These are phyloP conservation scores for Akanthomyces lecanii DNA, from an alignment of 2,329 filamentous ascomycete genomes.

Conservation along the genomic window DNA sequence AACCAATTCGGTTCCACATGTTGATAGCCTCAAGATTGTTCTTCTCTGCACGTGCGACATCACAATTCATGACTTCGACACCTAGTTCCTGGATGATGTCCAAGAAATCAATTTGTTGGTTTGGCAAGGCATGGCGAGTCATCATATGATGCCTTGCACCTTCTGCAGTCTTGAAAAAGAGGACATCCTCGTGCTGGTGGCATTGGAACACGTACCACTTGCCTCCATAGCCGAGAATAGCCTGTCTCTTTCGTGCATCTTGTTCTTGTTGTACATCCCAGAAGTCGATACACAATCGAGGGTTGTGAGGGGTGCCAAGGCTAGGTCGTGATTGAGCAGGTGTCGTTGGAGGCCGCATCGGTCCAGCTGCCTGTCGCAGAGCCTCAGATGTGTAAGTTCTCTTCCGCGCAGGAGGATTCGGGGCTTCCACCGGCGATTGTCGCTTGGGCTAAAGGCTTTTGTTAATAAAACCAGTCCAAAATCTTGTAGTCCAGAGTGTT, in stretches of 20 bases:
- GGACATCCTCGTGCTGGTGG: slow-evolving; percentile 1
- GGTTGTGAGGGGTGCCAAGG: background rate
- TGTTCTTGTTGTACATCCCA: background rate
- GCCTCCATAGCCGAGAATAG: slow-evolving; percentile 3
- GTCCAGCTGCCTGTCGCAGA: background rate
- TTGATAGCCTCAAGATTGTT: slow-evolving; percentile 5
- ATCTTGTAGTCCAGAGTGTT: no score
- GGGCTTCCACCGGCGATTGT: background rate
- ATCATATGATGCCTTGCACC: slow-evolving; percentile 3
- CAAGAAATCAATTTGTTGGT: slow-evolving; percentile 3
- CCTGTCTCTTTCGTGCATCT: background rate
- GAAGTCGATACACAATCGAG: background rate
- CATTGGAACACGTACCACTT: slow-evolving; percentile 16
- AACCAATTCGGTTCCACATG: background rate
- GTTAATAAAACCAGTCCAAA: background rate
- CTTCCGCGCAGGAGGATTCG: background rate
- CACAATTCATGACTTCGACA: slow-evolving; percentile 13
- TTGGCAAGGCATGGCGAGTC: background rate
- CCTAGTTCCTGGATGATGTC: slow-evolving; percentile 8
- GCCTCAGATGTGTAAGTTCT: slow-evolving; percentile 1
- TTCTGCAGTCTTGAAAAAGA: slow-evolving; percentile 11
- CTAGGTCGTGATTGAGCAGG: background rate
- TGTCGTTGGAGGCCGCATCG: background rate
- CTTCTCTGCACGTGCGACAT: background rate
- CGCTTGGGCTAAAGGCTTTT: background rate